Conservation (phyloP, 139 green algal genomes). For the Micractinium sp. region DNA sequence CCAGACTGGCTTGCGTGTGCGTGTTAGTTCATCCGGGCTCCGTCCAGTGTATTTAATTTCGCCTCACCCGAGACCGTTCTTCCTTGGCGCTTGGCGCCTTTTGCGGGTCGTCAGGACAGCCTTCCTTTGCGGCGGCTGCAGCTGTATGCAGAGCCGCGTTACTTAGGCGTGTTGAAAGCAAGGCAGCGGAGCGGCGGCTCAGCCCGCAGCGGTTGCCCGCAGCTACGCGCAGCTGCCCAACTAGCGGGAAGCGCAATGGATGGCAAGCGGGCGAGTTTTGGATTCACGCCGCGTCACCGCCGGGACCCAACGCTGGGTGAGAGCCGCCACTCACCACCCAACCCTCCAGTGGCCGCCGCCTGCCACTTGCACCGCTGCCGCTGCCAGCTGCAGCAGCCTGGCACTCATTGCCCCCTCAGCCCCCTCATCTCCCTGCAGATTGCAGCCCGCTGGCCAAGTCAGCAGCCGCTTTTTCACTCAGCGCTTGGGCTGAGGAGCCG, state of each 20-base stretch:
- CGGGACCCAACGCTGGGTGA: not conserved
- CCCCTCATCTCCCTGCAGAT: not conserved
- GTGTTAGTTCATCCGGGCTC: no score
- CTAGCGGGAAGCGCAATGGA: not conserved
- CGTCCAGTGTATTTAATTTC: no score
- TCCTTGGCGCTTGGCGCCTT: not conserved
- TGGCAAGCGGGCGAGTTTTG: not conserved
- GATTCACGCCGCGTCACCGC: not conserved
- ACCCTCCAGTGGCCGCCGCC: no score
- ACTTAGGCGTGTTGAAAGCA: not conserved
- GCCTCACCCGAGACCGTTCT: not conserved
- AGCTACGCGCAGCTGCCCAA: no score
- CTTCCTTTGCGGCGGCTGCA: not conserved
- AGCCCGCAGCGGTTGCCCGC: no score
- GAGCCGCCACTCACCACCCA: not conserved
- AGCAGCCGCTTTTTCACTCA: not conserved
- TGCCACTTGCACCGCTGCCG: not conserved
- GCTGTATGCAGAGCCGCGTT: not conserved
- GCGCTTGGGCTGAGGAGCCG: not conserved
- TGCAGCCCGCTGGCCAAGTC: slow-evolving; percentile 22
- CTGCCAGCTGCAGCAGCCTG: not conserved
- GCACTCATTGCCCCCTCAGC: not conserved
- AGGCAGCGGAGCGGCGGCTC: no score
- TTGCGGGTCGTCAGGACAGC: not conserved
- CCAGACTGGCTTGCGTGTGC: no score